These are phyloP conservation scores for Taphrina populina DNA, from an alignment of 1,139 yeast genomes.

Conservation along the genomic window DNA sequence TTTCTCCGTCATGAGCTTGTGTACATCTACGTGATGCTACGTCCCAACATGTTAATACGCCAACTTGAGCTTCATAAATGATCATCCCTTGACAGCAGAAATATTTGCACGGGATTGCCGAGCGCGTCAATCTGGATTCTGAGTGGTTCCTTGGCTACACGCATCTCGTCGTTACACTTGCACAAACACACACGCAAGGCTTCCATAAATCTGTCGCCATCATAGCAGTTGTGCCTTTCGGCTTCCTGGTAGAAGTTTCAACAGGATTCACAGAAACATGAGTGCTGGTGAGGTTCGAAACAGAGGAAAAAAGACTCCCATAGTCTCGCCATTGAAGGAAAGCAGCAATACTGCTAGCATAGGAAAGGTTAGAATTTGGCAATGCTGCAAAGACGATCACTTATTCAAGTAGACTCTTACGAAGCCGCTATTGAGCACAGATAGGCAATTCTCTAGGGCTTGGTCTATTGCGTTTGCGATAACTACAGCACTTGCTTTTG, in stretches of 20 bases:
- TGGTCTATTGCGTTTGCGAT: constrained; percentile 43
- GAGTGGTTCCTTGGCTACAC: neutral
- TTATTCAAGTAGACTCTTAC: neutral
- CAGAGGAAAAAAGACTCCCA: constrained; percentile 3
- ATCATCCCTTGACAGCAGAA: too few relatives aligned
- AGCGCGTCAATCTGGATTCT: too few relatives aligned
- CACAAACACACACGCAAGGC: neutral
- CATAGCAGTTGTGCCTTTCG: too few relatives aligned
- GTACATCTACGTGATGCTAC: too few relatives aligned
- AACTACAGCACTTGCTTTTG: constrained; percentile 66
- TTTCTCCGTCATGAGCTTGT: too few relatives aligned
- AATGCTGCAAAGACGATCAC: too few relatives aligned
- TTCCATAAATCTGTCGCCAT: too few relatives aligned
- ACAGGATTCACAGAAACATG: neutral
- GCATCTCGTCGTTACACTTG: neutral
- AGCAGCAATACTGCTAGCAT: neutral
- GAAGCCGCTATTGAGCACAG: neutral
- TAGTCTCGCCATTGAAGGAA: neutral
- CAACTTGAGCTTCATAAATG: too few relatives aligned
- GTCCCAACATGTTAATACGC: too few relatives aligned
- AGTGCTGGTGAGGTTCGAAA: constrained; percentile 15
- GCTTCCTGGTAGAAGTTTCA: too few relatives aligned
- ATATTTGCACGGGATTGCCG: too few relatives aligned
- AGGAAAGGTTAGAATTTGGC: too few relatives aligned
- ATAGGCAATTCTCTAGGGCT: neutral